Percentiles rank a stretch among this genome's conserved stretches.
Evolutionary conservation across 768 basidiomycete genomes (phyloP).

Genomic region (Naganishia randhawae): DNA sequence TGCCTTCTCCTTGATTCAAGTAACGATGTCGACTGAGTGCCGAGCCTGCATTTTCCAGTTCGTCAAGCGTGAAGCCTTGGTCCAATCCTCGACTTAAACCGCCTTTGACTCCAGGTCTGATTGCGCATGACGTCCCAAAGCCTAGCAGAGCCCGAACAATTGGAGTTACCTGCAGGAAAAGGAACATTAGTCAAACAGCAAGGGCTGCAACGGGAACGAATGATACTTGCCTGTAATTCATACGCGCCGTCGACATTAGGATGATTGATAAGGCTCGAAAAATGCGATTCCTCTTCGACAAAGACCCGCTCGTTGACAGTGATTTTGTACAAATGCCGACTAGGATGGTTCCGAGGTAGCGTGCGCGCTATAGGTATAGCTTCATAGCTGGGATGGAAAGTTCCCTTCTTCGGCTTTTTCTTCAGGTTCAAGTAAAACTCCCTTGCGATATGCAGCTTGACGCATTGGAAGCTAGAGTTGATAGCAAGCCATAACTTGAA

Average conservation of each 20-base stretch:
- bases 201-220: constrained; percentile 28
- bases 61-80: constrained; percentile 73
- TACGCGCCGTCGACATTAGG: constrained; percentile 92
- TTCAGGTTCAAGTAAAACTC: constrained; percentile 92
- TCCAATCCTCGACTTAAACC: constrained; percentile 79
- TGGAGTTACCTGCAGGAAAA: constrained; percentile 65
- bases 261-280: constrained; percentile 85
- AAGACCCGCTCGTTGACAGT: constrained; percentile 78
- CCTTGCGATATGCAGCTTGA: constrained; percentile 79
- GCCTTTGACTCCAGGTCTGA: constrained; percentile 60
- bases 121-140: constrained; percentile 75
- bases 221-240: constrained; percentile 69
- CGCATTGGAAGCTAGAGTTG: constrained; percentile 69
- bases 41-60: constrained; percentile 64
- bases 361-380: constrained; percentile 69
- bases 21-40: constrained; percentile 66
- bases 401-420: constrained; percentile 60
- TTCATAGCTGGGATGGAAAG: constrained; percentile 69
- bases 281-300: constrained; percentile 79
- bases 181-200: not conserved
- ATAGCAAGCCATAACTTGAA: constrained; percentile 84
- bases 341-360: constrained; percentile 73
- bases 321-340: constrained; percentile 76
- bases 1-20: constrained; percentile 64
- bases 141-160: constrained; percentile 73